phyloP scores from a whole-genome alignment of 495 filamentous ascomycete genomes.

The Daldinia concentrica region DNA sequence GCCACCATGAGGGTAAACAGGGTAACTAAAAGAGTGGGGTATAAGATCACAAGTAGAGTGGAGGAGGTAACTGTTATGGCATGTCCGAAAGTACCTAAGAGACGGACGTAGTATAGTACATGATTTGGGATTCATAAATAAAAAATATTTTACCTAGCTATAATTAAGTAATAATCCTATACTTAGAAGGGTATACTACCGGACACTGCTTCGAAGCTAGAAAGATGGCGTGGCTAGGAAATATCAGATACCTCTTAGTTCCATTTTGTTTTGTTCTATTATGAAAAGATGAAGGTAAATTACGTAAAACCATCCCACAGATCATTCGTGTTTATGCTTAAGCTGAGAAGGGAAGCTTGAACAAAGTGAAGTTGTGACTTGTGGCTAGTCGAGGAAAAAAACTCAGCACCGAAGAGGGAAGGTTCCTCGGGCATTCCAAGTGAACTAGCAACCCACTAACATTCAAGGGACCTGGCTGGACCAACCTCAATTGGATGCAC shows the following conservation, averaged over 20 bases:
- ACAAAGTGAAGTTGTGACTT: conserved; percentile 17
- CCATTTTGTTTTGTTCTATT: background rate
- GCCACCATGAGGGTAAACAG: background rate
- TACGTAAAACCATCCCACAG: conserved; percentile 31
- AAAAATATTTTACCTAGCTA: too few relatives aligned
- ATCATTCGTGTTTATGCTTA: conserved; percentile 11
- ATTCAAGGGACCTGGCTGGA: background rate
- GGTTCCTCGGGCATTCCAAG: conserved; percentile 39
- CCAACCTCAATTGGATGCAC: conserved; percentile 12
- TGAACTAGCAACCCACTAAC: background rate
- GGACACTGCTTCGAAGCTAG: conserved; percentile 9
- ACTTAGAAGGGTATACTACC: conserved; percentile 14
- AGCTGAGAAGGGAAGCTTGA: conserved; percentile 32
- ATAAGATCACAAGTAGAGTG: conserved; percentile 2
- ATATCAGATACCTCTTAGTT: background rate
- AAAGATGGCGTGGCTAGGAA: background rate
- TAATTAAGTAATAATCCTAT: conserved; percentile 7
- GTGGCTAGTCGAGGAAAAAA: background rate
- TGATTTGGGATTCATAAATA: background rate
- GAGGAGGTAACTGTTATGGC: conserved; percentile 5
- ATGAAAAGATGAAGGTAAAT: background rate
- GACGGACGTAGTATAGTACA: background rate
- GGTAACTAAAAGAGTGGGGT: conserved; percentile 34
- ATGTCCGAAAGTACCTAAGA: conserved; percentile 1
- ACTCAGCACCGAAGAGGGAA: conserved; percentile 28